Percentiles rank a stretch among this genome's conserved stretches.
Evolutionary conservation across 139 green algal species (phyloP).

Genomic region (Coelastrella sp.): DNA sequence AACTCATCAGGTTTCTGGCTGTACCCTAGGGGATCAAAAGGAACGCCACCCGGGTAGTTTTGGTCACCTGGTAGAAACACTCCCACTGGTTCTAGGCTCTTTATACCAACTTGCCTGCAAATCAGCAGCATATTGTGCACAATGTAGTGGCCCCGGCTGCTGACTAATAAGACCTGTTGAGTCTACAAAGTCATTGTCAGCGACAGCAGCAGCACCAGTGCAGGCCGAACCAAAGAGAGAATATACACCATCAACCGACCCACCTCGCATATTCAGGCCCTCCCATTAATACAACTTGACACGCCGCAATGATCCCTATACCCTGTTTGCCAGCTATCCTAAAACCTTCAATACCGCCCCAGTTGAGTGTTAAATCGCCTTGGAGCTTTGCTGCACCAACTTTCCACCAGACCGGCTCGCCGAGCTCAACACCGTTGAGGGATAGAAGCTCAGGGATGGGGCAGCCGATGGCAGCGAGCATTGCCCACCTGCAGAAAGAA

Average conservation of each 20-base stretch:
- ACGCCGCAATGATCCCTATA: conserved; percentile 74
- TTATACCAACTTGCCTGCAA: conserved; percentile 74
- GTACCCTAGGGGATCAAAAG: conserved; percentile 74
- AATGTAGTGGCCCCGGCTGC: no score
- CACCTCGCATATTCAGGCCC: conserved; percentile 71
- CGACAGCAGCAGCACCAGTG: conserved; percentile 9
- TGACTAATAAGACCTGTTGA: no score
- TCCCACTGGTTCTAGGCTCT: conserved; percentile 75
- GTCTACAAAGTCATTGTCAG: neutral
- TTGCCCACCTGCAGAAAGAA: conserved; percentile 66
- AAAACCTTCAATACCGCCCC: conserved; percentile 73
- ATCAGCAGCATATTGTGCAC: neutral
- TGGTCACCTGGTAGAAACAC: conserved; percentile 69
- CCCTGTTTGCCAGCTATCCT: conserved; percentile 77
- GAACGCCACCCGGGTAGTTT: conserved; percentile 69
- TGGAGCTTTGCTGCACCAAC: conserved; percentile 72
- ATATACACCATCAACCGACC: conserved; percentile 44
- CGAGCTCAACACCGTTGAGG: conserved; percentile 50
- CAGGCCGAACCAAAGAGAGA: neutral
- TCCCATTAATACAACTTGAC: conserved; percentile 74
- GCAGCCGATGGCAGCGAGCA: conserved; percentile 73
- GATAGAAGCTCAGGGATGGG: conserved; percentile 66
- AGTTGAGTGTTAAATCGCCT: conserved; percentile 72
- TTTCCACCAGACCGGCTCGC: conserved; percentile 56
- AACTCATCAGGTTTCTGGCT: conserved; percentile 65